A percentile compares a stretch with the other conserved stretches of the same genome.
Evolutionary conservation across 805 yeast genomes (phyloP).

Genomic region (Teunomyces pallodes): DNA sequence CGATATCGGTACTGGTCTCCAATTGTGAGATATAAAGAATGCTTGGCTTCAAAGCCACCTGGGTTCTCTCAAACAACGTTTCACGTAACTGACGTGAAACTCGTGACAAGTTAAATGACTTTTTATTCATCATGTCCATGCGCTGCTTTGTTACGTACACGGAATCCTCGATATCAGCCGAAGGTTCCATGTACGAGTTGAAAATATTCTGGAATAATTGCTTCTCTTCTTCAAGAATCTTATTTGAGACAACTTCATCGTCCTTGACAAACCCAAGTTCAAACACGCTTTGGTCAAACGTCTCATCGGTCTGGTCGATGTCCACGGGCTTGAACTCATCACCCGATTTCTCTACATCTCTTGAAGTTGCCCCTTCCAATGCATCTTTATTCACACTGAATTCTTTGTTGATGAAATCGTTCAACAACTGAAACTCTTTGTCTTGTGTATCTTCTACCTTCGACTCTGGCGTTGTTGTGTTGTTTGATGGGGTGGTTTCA

Average conservation of each 20-base stretch:
- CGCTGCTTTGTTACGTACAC: conserved; percentile 2
- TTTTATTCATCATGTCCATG: not conserved
- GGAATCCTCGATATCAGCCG: conserved; percentile 10
- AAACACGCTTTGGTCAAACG: conserved; percentile 6
- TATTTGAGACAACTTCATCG: conserved; percentile 1
- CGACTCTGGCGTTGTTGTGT: not conserved
- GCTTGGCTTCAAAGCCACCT: conserved; percentile 20
- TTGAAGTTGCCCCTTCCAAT: no score
- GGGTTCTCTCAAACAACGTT: conserved; percentile 14
- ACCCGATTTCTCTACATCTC: not conserved
- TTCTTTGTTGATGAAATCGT: conserved; percentile 10
- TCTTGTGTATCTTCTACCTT: not conserved
- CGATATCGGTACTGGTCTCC: conserved; percentile 11
- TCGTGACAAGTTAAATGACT: conserved; percentile 6
- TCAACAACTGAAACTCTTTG: conserved; percentile 10
- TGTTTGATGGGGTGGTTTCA: not conserved
- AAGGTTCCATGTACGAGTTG: conserved; percentile 20
- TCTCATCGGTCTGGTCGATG: conserved; percentile 15
- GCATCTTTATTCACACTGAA: conserved; percentile 1
- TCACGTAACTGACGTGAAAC: conserved; percentile 11
- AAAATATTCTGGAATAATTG: conserved; percentile 23
- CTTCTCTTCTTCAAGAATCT: conserved; percentile 19
- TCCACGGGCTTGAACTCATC: conserved; percentile 9
- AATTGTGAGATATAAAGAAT: conserved; percentile 17
- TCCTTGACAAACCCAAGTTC: conserved; percentile 4